phyloP scores from a whole-genome alignment of 306 rosid genomes.

The Potentilla sterilis region DNA sequence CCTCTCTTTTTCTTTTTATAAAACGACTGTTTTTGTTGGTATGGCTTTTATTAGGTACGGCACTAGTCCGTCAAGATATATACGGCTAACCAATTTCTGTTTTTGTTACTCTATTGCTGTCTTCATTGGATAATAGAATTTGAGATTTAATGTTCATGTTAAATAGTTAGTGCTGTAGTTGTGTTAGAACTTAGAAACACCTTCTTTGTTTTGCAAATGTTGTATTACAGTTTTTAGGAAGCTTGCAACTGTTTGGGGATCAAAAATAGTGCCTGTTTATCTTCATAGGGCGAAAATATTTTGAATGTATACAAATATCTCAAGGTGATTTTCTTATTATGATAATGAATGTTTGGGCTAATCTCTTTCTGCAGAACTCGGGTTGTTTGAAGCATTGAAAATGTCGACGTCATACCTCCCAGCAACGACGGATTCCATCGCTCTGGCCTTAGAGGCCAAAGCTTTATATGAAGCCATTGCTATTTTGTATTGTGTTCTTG shows the following conservation, averaged over 20 bases:
- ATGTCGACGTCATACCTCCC: constrained; percentile 80
- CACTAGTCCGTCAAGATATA: no score
- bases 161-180: not conserved
- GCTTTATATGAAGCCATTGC: constrained; percentile 62
- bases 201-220: not conserved
- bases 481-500: constrained; percentile 72
- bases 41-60: no score
- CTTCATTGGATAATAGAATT: not conserved
- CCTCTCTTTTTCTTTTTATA: no score
- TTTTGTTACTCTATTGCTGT: not conserved
- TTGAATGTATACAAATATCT: not conserved
- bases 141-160: not conserved
- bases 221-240: not conserved
- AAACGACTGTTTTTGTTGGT: no score
- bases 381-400: constrained; percentile 17
- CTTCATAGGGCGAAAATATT: not conserved
- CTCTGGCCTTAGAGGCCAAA: constrained; percentile 69
- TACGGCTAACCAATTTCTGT: no score
- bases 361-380: constrained; percentile 43
- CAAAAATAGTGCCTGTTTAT: not conserved
- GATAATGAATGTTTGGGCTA: not conserved
- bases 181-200: no score
- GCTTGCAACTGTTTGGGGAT: not conserved
- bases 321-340: not conserved
- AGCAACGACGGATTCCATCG: constrained; percentile 69